Evolutionary conservation across 768 basidiomycete genomes (phyloP).

Genomic region (Macrolepiota dolichaula): DNA sequence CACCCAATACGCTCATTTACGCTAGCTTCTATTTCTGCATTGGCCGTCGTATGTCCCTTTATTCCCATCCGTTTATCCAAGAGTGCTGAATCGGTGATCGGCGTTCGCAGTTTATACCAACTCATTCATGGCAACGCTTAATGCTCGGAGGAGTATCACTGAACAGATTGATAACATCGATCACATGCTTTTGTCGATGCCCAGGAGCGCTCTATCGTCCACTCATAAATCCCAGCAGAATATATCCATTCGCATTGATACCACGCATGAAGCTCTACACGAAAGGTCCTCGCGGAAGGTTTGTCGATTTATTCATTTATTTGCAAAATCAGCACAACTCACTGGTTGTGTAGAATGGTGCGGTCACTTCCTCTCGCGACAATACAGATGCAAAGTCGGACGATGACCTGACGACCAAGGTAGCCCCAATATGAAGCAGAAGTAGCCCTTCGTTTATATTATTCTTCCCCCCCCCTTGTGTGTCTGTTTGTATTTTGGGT

Average conservation of each 20-base stretch:
- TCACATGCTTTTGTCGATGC: constrained; percentile 31
- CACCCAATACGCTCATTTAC: constrained; percentile 41
- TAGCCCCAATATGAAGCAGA: background rate
- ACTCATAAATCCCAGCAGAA: constrained; percentile 18
- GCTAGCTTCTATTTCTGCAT: constrained; percentile 51
- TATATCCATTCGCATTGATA: constrained; percentile 34
- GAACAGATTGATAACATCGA: constrained; percentile 24
- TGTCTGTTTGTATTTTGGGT: background rate
- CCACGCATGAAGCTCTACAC: constrained; percentile 19
- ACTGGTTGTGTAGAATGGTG: background rate
- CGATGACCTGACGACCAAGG: background rate
- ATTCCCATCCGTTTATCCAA: background rate
- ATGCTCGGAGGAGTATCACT: constrained; percentile 38
- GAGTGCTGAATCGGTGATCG: background rate
- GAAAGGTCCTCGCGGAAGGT: constrained; percentile 6
- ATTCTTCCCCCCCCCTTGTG: background rate
- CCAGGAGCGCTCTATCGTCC: constrained; percentile 21
- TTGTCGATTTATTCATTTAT: background rate
- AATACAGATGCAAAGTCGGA: background rate
- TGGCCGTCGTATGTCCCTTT: constrained; percentile 38
- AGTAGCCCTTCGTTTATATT: background rate
- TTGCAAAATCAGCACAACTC: too few species aligned
- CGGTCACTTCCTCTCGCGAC: background rate
- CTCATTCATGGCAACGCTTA: constrained; percentile 50
- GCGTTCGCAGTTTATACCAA: constrained; percentile 42